Base-by-base conservation (phyloP, 441 rosid species). In the Gossypium gossypioides region DNA sequence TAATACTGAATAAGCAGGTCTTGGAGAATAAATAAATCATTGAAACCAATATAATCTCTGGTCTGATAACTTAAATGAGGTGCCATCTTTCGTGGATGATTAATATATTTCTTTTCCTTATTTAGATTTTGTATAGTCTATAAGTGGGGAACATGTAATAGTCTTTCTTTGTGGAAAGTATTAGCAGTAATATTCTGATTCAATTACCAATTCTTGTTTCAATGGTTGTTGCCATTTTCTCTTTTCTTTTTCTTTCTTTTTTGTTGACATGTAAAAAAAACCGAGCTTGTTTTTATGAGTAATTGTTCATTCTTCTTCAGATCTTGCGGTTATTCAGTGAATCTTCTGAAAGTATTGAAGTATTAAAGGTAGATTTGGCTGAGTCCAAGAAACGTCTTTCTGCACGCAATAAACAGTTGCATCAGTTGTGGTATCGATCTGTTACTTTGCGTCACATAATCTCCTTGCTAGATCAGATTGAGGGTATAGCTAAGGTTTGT, bases 401-500 rank as follows among this genome's bases (percentile, higher is more conserved):
- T 74, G 75, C 87, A 60, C 88, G 96, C 77, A 96, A 85, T 81
- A 96, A 93, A 84, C 99, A 96, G 66, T 85, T 96, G 87, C 98
- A 96, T 82, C 99, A 96, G 79, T 75, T 96, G 73, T 96, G 98
- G 99, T 96, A 90, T 84, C 96, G 99, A 56, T 96, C 99, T 76
- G 99, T 93, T 74, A 96, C 99, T 8, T 80, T 96, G 81, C 89
- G 99, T 44, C 98, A 93, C 84, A 91, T 96, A 72, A 96, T 96
- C 80, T 77, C 97, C 29, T 84, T 91, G 69, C 79, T 96, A 80
- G 98, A 96, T 81, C 99, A 96, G 81, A 89, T 96, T 37, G 99
- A 96, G 83, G 90, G 97, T 86, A 91, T 96, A 82, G 88, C 99
- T 63, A 90, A 96, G 99, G 99, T 96, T 78, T 59, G 89, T 77